These are phyloP conservation scores for Ganoderma lingzhi DNA, from an alignment of 1,284 basidiomycete species.

Conservation along the genomic window DNA sequence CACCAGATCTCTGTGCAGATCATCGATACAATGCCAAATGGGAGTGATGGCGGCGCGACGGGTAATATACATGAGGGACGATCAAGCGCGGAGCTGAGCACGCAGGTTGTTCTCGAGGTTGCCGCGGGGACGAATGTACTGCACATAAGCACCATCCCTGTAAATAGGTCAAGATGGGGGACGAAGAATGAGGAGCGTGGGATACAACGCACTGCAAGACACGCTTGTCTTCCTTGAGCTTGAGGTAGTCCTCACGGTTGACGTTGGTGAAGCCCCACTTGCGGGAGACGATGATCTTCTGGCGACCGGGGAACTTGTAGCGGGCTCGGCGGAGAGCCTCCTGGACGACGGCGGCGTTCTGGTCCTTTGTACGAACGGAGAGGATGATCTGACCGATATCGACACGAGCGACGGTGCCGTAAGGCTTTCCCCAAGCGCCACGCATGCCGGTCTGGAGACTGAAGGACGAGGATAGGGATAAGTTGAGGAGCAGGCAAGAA, in stretches of 20 bases:
- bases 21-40: constrained; percentile 21
- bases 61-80: constrained; percentile 37
- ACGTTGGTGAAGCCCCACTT: constrained; percentile 99
- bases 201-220: constrained; percentile 80
- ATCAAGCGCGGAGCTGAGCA: constrained; percentile 76
- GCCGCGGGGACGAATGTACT: constrained; percentile 92
- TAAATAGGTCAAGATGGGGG: constrained; percentile 33
- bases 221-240: constrained; percentile 89
- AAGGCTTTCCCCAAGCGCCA: constrained; percentile 99
- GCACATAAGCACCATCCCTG: constrained; percentile 87
- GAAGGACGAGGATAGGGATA: background rate
- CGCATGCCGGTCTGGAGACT: constrained; percentile 99
- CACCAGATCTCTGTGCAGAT: background rate
- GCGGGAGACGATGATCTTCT: constrained; percentile 98
- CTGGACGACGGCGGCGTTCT: constrained; percentile 88
- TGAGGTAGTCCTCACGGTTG: constrained; percentile 88
- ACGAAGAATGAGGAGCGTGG: constrained; percentile 8
- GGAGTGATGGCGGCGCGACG: constrained; percentile 29
- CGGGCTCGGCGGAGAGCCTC: constrained; percentile 97
- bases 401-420: constrained; percentile 94
- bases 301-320: constrained; percentile 99
- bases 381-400: constrained; percentile 98
- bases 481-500: background rate
- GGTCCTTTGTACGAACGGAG: constrained; percentile 94
- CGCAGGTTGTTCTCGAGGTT: constrained; percentile 86